Evolutionary conservation across 768 basidiomycete genomes (phyloP).

Genomic region (Auricularia sp.): DNA sequence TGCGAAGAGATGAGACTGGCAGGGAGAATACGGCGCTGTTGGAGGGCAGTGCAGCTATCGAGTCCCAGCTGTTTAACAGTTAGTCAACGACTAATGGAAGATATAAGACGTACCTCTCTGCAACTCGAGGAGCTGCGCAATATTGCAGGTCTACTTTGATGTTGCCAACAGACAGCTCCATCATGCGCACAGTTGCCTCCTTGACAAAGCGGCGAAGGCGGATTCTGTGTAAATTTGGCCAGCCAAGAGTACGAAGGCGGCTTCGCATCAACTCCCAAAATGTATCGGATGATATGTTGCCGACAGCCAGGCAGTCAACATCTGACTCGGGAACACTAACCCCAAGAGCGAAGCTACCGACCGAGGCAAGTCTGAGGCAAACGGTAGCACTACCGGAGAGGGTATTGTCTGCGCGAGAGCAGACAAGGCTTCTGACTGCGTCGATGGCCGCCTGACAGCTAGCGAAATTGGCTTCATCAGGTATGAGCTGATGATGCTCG

Average conservation of each 20-base stretch:
- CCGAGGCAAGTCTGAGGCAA: slow-evolving; percentile 8
- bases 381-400: background rate
- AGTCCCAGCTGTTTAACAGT: slow-evolving; percentile 10
- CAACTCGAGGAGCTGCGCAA: slow-evolving; percentile 11
- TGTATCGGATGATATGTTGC: slow-evolving; percentile 13
- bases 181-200: slow-evolving; percentile 16
- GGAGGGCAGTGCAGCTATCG: slow-evolving; percentile 4
- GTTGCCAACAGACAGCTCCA: slow-evolving; percentile 12
- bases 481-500: background rate
- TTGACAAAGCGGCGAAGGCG: slow-evolving; percentile 13
- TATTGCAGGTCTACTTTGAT: slow-evolving; percentile 17
- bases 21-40: slow-evolving; percentile 11
- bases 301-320: slow-evolving; percentile 15
- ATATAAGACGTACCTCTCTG: slow-evolving; percentile 9
- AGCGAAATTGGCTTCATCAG: background rate
- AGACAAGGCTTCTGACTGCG: background rate
- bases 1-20: slow-evolving; percentile 10
- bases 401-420: background rate
- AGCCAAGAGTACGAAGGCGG: slow-evolving; percentile 1
- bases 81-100: background rate
- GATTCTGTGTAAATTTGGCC: background rate
- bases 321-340: slow-evolving; percentile 12
- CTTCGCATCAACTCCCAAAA: slow-evolving; percentile 13
- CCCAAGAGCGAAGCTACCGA: slow-evolving; percentile 15
- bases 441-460: background rate